Evolutionary conservation across 2,329 filamentous ascomycete genomes (phyloP), one percentile per base, ranked within the genome.

Genomic region (Fusarium pininemorale): DNA sequence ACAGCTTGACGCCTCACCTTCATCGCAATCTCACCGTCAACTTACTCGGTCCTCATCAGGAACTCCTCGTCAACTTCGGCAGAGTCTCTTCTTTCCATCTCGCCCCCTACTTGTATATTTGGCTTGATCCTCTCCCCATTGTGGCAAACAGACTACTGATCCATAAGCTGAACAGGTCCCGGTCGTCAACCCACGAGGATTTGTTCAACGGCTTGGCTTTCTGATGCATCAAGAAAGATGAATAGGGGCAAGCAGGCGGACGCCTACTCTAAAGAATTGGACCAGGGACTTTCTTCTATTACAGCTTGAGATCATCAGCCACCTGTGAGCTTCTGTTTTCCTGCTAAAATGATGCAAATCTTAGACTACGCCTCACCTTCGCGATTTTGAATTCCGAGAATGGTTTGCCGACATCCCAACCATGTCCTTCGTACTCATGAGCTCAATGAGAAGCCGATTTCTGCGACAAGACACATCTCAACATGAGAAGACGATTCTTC

Each of bases 111-210:
- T n/a, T 5, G 7, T 7, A 3, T 28, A 18, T 28, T 13, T 5
- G 24, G 6, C 14, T 16, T 55, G 10, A 28, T 41, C 24, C 24
- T 18, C 13, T 28, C 1, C 20, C 4, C 35, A 6, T 2, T 28
- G 11, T 10, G 22, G 15, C 10, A 37, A 3, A 16, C 14, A 16
- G 9, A 7, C 24, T n/a, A 22, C 32, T 15, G 32, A 28, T 12
- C 10, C 18, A 9, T n/a, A 6, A 28, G 24, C 14, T n/a, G 20
- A 18, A 30, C 7, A 16, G 24, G 11, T n/a, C 11, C 7, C 6
- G 4, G 20, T n/a, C n/a, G 3, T 4, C 22, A 39, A 14, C 1
- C 20, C 3, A n/a, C 2, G 6, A 11, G 0, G 5, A 7, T 15
- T 14, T 14, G 20, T 55, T 10, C 4, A 41, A n/a, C 20, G 14